Conservation (phyloP, 176 grass and related monocot species). For the Aegilops longissima region DNA sequence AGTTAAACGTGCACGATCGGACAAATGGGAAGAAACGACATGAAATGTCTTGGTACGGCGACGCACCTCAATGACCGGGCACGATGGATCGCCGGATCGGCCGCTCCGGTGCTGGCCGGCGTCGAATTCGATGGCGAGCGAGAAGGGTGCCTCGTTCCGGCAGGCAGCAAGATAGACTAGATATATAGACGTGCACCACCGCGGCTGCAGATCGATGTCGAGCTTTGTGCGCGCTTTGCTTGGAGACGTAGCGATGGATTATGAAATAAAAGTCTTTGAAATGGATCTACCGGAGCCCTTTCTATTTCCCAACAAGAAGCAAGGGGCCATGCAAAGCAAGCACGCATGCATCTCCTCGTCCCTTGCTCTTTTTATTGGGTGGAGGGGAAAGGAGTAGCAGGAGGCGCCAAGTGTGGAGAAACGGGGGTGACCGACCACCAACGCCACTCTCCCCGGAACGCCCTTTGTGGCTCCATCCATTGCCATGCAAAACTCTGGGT, state of each 20-base stretch:
- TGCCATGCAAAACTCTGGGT: neutral
- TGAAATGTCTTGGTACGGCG: neutral
- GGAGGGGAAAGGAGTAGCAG: neutral
- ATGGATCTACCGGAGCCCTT: constrained; percentile 24
- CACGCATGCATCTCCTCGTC: neutral
- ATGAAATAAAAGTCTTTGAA: neutral
- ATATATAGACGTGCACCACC: too few species aligned
- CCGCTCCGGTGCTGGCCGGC: neutral
- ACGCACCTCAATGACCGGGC: neutral
- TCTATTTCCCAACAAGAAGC: constrained; percentile 56
- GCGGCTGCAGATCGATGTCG: neutral
- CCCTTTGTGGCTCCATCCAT: constrained; percentile 3
- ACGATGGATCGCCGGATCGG: neutral
- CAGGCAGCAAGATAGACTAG: neutral
- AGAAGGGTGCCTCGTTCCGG: neutral
- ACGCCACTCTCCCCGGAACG: constrained; percentile 14
- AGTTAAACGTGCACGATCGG: neutral
- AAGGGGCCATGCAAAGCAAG: constrained; percentile 36
- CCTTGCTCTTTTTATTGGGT: neutral
- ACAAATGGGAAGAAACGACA: neutral
- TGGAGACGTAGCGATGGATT: neutral
- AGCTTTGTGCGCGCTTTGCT: constrained; percentile 14
- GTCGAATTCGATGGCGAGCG: neutral
- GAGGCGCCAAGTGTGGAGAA: constrained; percentile 35
- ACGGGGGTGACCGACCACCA: constrained; percentile 12